Conservation (phyloP, 345 rosid species). For the Durio zibethinus region DNA sequence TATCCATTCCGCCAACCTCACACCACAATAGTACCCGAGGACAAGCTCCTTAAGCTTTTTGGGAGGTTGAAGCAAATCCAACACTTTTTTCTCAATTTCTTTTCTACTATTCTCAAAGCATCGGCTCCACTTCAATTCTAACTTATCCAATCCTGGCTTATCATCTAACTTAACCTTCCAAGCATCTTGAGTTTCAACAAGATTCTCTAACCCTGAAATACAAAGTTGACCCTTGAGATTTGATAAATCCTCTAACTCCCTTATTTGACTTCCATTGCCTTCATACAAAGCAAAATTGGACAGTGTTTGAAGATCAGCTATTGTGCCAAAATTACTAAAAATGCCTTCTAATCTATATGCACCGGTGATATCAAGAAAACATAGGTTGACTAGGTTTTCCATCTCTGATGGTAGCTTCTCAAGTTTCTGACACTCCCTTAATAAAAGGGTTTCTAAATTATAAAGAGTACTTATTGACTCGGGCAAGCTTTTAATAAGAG, state of each 20-base stretch:
- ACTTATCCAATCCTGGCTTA: neutral
- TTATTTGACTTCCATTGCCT: neutral
- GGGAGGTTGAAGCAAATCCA: neutral
- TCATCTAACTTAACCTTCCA: neutral
- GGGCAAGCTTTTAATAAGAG: slow-evolving; percentile 27
- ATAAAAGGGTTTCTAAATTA: slow-evolving; percentile 35
- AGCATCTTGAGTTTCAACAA: neutral
- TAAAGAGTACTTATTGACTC: slow-evolving; percentile 28
- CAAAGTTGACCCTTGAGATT: neutral
- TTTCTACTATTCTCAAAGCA: neutral
- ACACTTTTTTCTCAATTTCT: neutral
- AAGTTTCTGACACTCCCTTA: neutral
- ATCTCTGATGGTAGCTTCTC: neutral
- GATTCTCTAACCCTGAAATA: neutral
- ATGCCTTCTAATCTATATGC: neutral
- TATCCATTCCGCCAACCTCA: neutral
- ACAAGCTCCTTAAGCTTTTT: neutral
- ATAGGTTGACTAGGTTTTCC: neutral
- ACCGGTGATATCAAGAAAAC: neutral
- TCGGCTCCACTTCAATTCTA: neutral
- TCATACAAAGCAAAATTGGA: neutral
- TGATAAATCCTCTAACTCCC: neutral
- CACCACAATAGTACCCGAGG: neutral
- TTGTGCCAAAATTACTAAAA: neutral
- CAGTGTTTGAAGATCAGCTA: neutral